Evolutionary conservation across 768 basidiomycete genomes (phyloP).

Genomic region (Kwoniella pini): DNA sequence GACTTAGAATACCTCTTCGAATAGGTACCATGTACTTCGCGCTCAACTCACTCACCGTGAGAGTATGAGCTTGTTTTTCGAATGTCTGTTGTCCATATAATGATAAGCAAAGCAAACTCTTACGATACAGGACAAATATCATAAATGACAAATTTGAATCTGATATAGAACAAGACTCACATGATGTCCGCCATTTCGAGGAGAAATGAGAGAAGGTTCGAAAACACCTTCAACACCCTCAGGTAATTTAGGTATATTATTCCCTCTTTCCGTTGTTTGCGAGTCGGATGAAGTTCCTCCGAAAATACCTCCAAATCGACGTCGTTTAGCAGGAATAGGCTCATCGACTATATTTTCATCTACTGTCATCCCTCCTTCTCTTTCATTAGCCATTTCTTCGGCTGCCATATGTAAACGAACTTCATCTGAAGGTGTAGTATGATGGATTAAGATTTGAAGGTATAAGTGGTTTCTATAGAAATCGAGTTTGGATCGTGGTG

Average conservation of each 20-base stretch:
- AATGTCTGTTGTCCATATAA: slow-evolving; percentile 23
- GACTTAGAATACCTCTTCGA: slow-evolving; percentile 44
- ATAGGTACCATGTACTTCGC: slow-evolving; percentile 55
- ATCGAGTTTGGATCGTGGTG: slow-evolving; percentile 52
- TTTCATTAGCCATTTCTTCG: slow-evolving; percentile 22
- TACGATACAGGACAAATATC: too few species aligned
- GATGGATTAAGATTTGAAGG: slow-evolving; percentile 49
- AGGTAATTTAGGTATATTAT: slow-evolving; percentile 31
- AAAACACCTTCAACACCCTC: slow-evolving; percentile 54
- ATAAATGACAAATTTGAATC: too few species aligned
- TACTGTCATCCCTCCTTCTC: background rate
- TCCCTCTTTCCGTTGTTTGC: slow-evolving; percentile 10
- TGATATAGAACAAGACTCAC: too few species aligned
- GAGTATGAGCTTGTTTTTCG: slow-evolving; percentile 44
- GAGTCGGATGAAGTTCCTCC: background rate
- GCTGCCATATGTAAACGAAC: slow-evolving; percentile 14
- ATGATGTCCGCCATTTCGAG: slow-evolving; percentile 21
- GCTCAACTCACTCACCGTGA: slow-evolving; percentile 49
- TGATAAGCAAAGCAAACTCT: too few species aligned
- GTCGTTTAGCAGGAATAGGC: background rate
- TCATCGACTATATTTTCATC: slow-evolving; percentile 8
- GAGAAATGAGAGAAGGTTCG: slow-evolving; percentile 35
- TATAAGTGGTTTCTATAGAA: slow-evolving; percentile 54
- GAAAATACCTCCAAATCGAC: background rate
- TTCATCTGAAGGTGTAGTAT: slow-evolving; percentile 43